These are phyloP conservation scores for Kazachstania martiniae DNA, from an alignment of 805 yeast species.

Conservation along the genomic window DNA sequence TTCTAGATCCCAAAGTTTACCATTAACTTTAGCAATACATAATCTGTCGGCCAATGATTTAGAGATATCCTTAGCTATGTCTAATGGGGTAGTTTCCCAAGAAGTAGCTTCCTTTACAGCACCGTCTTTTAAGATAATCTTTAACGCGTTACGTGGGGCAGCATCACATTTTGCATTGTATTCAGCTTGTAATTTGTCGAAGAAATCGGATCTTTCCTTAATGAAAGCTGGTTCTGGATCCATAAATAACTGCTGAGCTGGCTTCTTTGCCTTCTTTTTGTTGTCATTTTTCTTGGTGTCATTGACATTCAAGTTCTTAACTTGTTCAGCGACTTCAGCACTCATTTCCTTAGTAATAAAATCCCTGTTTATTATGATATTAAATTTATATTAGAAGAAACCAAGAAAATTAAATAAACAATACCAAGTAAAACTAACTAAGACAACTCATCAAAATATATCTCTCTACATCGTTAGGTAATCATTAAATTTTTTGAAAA, in stretches of 20 bases:
- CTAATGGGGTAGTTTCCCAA: slow-evolving; percentile 85
- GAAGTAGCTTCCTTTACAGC: slow-evolving; percentile 63
- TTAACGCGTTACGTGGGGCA: slow-evolving; percentile 52
- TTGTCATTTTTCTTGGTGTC: slow-evolving; percentile 23
- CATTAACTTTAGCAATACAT: slow-evolving; percentile 85
- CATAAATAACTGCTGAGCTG: slow-evolving; percentile 36
- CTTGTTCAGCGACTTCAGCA: slow-evolving; percentile 30
- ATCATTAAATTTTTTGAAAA: too few species aligned
- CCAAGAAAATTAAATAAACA: too few species aligned
- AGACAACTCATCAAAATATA: too few species aligned
- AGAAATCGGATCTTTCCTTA: slow-evolving; percentile 65
- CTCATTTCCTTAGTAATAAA: slow-evolving; percentile 5
- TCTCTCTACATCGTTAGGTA: too few species aligned
- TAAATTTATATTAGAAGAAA: too few species aligned
- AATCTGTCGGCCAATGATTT: slow-evolving; percentile 82
- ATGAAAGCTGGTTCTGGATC: slow-evolving; percentile 81
- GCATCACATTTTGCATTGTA: slow-evolving; percentile 63
- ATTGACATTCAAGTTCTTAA: slow-evolving; percentile 31
- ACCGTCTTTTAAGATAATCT: slow-evolving; percentile 82
- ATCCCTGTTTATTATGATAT: too few species aligned
- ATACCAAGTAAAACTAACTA: too few species aligned
- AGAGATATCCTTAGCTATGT: slow-evolving; percentile 74
- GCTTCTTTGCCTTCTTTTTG: slow-evolving; percentile 31
- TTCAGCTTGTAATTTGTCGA: slow-evolving; percentile 69
- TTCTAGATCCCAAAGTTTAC: slow-evolving; percentile 86